phyloP scores from a whole-genome alignment of 1,139 yeast species.

The Taphrina communis region DNA sequence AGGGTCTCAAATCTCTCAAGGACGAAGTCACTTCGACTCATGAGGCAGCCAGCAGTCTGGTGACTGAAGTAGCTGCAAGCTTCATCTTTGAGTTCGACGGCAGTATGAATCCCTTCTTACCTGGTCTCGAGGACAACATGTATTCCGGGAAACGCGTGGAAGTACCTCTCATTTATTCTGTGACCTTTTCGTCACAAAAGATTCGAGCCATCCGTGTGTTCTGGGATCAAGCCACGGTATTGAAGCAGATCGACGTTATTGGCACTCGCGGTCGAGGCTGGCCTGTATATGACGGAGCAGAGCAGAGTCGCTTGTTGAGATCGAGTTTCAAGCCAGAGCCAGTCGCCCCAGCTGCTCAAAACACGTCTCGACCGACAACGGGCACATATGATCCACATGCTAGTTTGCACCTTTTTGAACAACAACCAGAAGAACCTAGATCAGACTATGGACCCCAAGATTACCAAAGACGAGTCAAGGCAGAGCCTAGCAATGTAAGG shows the following conservation, averaged over 20 bases:
- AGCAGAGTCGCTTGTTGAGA: slow-evolving; percentile 44
- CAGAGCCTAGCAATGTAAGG: slow-evolving; percentile 25
- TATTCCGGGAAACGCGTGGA: slow-evolving; percentile 49
- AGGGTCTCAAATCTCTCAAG: slow-evolving; percentile 45
- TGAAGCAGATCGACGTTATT: slow-evolving; percentile 50
- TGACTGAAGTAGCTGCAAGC: slow-evolving; percentile 48
- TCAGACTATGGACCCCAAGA: slow-evolving; percentile 24
- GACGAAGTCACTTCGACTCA: slow-evolving; percentile 47
- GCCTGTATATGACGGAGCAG: slow-evolving; percentile 49
- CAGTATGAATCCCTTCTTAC: slow-evolving; percentile 48
- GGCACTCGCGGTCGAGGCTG: slow-evolving; percentile 50
- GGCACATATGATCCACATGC: slow-evolving; percentile 23
- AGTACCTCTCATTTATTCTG: slow-evolving; percentile 48
- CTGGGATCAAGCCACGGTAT: slow-evolving; percentile 51
- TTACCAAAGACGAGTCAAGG: slow-evolving; percentile 16
- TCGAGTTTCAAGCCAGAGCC: slow-evolving; percentile 8
- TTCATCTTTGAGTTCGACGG: slow-evolving; percentile 48
- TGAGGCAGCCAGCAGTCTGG: slow-evolving; percentile 45
- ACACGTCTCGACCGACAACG: slow-evolving; percentile 12
- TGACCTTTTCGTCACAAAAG: slow-evolving; percentile 45
- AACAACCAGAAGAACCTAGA: slow-evolving; percentile 13
- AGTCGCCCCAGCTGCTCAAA: not conserved
- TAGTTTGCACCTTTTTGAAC: slow-evolving; percentile 17
- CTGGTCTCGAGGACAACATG: slow-evolving; percentile 49
- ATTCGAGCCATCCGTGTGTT: slow-evolving; percentile 47